Base-by-base conservation (phyloP, 2,329 filamentous ascomycete genomes). In the Sclerotinia minor region DNA sequence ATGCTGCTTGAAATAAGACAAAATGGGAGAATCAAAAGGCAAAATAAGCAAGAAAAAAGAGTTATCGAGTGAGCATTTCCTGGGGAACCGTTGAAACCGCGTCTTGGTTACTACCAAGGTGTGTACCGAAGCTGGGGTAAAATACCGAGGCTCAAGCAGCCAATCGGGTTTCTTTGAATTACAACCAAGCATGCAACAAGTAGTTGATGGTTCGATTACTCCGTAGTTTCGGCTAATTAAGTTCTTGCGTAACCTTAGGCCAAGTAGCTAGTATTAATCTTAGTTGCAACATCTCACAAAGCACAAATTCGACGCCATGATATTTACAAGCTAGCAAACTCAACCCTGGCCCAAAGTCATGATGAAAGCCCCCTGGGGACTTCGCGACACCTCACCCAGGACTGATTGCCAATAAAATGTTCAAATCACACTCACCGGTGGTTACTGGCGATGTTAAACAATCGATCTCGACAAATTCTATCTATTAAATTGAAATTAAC, bases 61-160 rank as follows among this genome's bases (percentile, higher is more conserved):
- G 24, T 29, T 45, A 32, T 41, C 3, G 2, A n/a, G 5, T 59
- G 3, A 45, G 3, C 9, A n/a, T 45, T 15, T 21, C 24, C 24
- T 59, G 17, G 41, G 19, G 57, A 32, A 21, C 17, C 9, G 11
- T 32, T 15, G 24, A 6, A 45, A 58, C 26, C 57, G 57, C 41
- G 41, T 8, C 57, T 44, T 44, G 29, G 35, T 49, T 61, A 38
- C 44, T 24, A 49, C 6, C 35, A 21, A 45, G 7, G 58, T 35
- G 38, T 49, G 44, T 49, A 35, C 58, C 54, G 29, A 61, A 61
- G 49, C 58, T n/a, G 44, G 58, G 44, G 44, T 15, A 49, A 60
- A 35, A 32, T 17, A 49, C 58, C 58, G 58, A 61, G 44, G 58
- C 21, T n/a, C 58, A 61, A 49, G 35, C 21, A 49, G n/a, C 58